phyloP scores from a whole-genome alignment of 257 asterid genomes.

The Fraxinus americana region DNA sequence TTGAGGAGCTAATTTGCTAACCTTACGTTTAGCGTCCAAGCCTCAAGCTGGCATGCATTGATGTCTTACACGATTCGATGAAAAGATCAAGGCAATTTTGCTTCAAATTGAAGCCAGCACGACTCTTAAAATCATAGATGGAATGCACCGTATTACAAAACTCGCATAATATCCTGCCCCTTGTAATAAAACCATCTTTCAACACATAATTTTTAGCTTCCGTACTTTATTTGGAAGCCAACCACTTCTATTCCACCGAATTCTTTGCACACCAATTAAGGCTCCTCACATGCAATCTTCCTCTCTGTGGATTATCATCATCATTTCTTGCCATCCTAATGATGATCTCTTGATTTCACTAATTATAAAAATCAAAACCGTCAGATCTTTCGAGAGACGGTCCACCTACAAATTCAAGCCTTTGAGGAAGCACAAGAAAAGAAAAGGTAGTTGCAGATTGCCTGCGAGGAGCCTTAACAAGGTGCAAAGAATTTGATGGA shows the following conservation, averaged over 20 bases:
- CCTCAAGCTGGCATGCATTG: constrained; percentile 89
- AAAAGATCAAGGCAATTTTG: constrained; percentile 72
- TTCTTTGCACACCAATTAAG: constrained; percentile 69
- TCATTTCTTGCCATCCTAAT: constrained; percentile 31
- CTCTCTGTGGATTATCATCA: constrained; percentile 50
- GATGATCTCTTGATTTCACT: constrained; percentile 59
- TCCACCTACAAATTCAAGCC: constrained; percentile 26
- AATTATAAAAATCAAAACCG: constrained; percentile 33
- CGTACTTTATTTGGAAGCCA: constrained; percentile 61
- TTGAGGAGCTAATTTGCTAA: constrained; percentile 57
- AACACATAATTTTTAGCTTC: too few species aligned
- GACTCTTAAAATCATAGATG: constrained; percentile 67
- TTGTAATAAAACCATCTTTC: constrained; percentile 69
- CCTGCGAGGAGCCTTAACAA: not conserved
- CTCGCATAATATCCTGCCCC: constrained; percentile 77
- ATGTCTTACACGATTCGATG: constrained; percentile 80
- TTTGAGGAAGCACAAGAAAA: constrained; percentile 28
- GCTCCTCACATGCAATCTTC: constrained; percentile 67
- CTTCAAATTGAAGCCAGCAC: constrained; percentile 61
- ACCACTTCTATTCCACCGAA: constrained; percentile 72
- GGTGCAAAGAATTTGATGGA: constrained; percentile 38
- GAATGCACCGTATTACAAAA: constrained; percentile 58
- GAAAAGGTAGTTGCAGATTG: constrained; percentile 38
- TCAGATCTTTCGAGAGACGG: constrained; percentile 29
- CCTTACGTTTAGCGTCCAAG: constrained; percentile 92